These are phyloP conservation scores for Pseudoperonospora humuli DNA, from an alignment of 352 stramenopile genomes.

Conservation along the genomic window DNA sequence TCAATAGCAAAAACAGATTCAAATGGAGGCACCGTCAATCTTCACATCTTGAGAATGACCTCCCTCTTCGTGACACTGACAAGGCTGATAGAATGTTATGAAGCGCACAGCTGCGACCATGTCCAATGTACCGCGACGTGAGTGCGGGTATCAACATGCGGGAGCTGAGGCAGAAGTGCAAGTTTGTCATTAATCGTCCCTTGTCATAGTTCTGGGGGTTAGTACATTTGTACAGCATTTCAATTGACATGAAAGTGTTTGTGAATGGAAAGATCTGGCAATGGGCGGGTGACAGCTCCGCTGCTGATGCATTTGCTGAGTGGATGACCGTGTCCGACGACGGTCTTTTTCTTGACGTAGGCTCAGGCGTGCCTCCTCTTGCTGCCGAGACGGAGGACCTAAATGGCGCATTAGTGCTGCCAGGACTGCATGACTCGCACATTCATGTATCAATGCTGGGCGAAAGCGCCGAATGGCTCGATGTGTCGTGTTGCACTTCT, in stretches of 20 bases:
- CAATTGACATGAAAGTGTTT: constrained; percentile 29
- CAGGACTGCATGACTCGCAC: constrained; percentile 83
- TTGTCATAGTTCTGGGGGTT: too few species aligned
- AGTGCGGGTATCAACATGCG: too few species aligned
- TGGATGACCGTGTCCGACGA: constrained; percentile 59
- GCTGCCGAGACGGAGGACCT: constrained; percentile 35
- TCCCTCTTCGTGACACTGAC: too few species aligned
- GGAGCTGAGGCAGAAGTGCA: too few species aligned
- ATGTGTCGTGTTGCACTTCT: constrained; percentile 63
- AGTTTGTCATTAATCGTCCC: too few species aligned
- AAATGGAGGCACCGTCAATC: too few species aligned
- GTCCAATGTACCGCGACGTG: too few species aligned
- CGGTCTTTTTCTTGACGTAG: constrained; percentile 34
- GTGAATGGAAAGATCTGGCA: constrained; percentile 73
- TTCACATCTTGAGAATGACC: too few species aligned
- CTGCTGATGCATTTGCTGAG: constrained; percentile 18
- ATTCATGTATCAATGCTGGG: constrained; percentile 84
- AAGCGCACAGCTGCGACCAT: too few species aligned
- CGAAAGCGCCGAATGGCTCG: constrained; percentile 77
- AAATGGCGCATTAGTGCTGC: constrained; percentile 55
- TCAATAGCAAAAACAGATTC: too few species aligned
- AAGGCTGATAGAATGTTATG: too few species aligned
- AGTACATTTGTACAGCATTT: neutral
- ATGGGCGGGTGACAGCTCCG: constrained; percentile 20
- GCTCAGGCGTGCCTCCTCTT: constrained; percentile 11